Percentiles rank a stretch among this genome's conserved stretches.
Conservation (phyloP, 2,329 filamentous ascomycete species). For the Aspergillus neotritici region DNA sequence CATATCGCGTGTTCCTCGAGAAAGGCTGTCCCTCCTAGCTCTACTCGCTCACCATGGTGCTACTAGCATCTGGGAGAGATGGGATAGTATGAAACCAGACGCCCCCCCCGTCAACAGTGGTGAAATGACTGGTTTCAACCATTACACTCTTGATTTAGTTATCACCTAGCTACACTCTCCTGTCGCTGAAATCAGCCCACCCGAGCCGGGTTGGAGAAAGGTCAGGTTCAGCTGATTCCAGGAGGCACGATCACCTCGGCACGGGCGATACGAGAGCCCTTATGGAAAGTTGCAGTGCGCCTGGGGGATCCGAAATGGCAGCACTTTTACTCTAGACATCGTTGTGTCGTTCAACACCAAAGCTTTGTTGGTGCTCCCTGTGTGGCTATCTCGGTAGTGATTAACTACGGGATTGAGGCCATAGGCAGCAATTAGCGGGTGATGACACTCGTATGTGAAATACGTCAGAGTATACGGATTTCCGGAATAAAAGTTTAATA, state of each 20-base stretch:
- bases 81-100: conserved; percentile 38
- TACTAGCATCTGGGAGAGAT: conserved; percentile 43
- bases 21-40: conserved; percentile 36
- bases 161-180: conserved; percentile 35
- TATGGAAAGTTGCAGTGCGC: conserved; percentile 24
- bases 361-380: too few species aligned
- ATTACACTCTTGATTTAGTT: conserved; percentile 39
- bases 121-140: conserved; percentile 41
- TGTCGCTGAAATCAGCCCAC: conserved; percentile 19
- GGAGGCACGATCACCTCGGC: conserved; percentile 29
- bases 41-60: conserved; percentile 37
- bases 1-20: too few species aligned
- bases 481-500: too few species aligned
- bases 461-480: too few species aligned
- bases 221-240: conserved; percentile 25
- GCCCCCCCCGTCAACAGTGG: conserved; percentile 37
- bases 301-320: too few species aligned
- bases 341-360: too few species aligned
- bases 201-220: conserved; percentile 29
- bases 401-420: too few species aligned
- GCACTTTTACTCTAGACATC: too few species aligned
- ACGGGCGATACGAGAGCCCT: conserved; percentile 25
- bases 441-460: too few species aligned
- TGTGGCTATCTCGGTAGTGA: too few species aligned
- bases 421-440: too few species aligned